Evolutionary conservation across 495 filamentous ascomycete species (phyloP), one percentile per base, ranked within the genome.

Genomic region (Hypoxylon fragiforme): DNA sequence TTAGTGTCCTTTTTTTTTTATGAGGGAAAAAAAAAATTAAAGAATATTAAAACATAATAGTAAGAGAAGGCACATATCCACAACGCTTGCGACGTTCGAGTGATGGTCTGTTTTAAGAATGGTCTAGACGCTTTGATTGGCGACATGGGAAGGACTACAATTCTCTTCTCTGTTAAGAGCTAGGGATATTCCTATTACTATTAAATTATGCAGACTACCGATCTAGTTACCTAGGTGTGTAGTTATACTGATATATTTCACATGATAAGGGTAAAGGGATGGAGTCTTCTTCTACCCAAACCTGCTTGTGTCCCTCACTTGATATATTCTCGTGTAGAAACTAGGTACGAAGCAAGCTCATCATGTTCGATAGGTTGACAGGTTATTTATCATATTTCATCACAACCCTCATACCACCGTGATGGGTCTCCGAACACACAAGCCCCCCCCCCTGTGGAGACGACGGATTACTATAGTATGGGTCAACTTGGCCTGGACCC

Each of bases 41-140:
- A 14, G 9, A 32, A 45, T 32, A 21, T 60, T n/a, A n/a, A n/a
- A n/a, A n/a, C n/a, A n/a, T n/a, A n/a, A n/a, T n/a, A n/a, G n/a
- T n/a, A n/a, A n/a, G n/a, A n/a, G n/a, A n/a, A n/a, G n/a, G n/a
- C n/a, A n/a, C n/a, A n/a, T n/a, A 46, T 42, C 58, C 58, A 62
- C 58, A 56, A 56, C 38, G 58, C 58, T 44, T 62, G 43, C 58
- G 43, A 62, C 58, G 32, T 56, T 31, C 32, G 35, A 26, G 46
- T 34, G 21, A n/a, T 52, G 40, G 46, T 19, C 36, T 47, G 45
- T 43, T 51, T 55, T 61, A 45, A 61, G 58, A 56, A 46, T 54
- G 57, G 52, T 41, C 58, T 24, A 56, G 52, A 48, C 47, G 48
- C 30, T 55, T 44, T 56, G 37, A 56, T 62, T 56, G 47, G 42